Evolutionary conservation across 1,284 basidiomycete genomes (phyloP).

Genomic region (Singerocomus inundabilis): DNA sequence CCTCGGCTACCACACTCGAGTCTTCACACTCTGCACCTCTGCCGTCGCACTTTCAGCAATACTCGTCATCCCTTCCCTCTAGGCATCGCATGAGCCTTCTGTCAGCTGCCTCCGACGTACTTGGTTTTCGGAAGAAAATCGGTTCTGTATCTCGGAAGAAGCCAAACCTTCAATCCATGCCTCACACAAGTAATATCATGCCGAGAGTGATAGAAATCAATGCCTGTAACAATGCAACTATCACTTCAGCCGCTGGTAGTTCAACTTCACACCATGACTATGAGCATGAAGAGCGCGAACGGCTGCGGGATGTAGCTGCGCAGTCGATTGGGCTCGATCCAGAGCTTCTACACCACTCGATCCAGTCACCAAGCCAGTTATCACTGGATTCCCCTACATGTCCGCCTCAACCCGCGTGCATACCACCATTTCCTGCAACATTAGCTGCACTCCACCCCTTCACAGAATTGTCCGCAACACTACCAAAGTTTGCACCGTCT

Average conservation of each 20-base stretch:
- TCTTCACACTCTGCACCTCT: slow-evolving; percentile 6
- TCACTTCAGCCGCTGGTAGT: slow-evolving; percentile 16
- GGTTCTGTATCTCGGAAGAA: slow-evolving; percentile 44
- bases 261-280: slow-evolving; percentile 39
- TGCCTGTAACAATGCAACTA: slow-evolving; percentile 40
- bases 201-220: slow-evolving; percentile 73
- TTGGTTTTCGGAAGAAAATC: slow-evolving; percentile 48
- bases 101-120: slow-evolving; percentile 53
- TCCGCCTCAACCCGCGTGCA: slow-evolving; percentile 15
- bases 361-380: slow-evolving; percentile 6
- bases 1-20: slow-evolving; percentile 11
- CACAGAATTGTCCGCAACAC: slow-evolving; percentile 47
- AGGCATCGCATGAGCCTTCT: slow-evolving; percentile 48
- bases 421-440: slow-evolving; percentile 60
- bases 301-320: slow-evolving; percentile 69
- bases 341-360: slow-evolving; percentile 21
- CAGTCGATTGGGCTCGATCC: slow-evolving; percentile 63
- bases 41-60: slow-evolving; percentile 3
- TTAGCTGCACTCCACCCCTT: slow-evolving; percentile 48
- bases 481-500: slow-evolving; percentile 66
- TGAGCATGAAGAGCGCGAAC: slow-evolving; percentile 68
- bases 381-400: slow-evolving; percentile 17
- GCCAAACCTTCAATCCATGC: slow-evolving; percentile 30
- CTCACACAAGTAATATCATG: slow-evolving; percentile 41
- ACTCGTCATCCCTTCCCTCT: slow-evolving; percentile 11